Evolutionary conservation across 2,329 filamentous ascomycete genomes (phyloP).

Genomic region (Neonectria neomacrospora): DNA sequence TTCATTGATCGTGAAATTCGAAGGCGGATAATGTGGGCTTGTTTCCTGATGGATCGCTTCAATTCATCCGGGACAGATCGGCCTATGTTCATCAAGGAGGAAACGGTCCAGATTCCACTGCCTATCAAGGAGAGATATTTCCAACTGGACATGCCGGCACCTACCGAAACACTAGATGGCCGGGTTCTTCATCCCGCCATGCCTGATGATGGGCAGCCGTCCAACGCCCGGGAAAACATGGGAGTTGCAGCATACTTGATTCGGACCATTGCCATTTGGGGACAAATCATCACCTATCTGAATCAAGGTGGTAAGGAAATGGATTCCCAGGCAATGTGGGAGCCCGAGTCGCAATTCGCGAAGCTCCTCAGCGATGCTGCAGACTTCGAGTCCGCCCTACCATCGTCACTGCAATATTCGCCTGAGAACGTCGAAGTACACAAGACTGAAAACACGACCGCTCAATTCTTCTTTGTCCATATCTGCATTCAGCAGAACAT

Average conservation of each 20-base stretch:
- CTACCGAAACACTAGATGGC: constrained; percentile 85
- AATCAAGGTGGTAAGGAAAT: constrained; percentile 88
- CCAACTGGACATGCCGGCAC: constrained; percentile 87
- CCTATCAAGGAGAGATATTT: constrained; percentile 93
- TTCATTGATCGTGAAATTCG: constrained; percentile 95
- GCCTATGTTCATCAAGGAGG: constrained; percentile 90
- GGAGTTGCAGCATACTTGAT: constrained; percentile 93
- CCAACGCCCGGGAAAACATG: constrained; percentile 84
- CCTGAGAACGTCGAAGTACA: constrained; percentile 86
- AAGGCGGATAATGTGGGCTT: constrained; percentile 96
- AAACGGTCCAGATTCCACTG: constrained; percentile 87
- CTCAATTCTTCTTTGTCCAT: constrained; percentile 93
- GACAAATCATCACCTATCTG: constrained; percentile 86
- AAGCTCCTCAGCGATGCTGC: constrained; percentile 77
- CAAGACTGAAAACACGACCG: constrained; percentile 84
- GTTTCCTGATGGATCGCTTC: constrained; percentile 96
- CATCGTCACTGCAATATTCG: constrained; percentile 77
- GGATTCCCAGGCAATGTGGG: constrained; percentile 84
- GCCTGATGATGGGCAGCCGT: constrained; percentile 71
- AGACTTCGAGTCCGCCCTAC: constrained; percentile 75
- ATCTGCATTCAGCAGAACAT: constrained; percentile 90
- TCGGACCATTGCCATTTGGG: constrained; percentile 87
- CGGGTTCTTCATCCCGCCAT: constrained; percentile 71
- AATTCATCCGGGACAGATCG: constrained; percentile 95
- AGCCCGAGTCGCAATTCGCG: constrained; percentile 79